Base-by-base conservation (phyloP, 495 filamentous ascomycete genomes). In the Cercophora sp. region DNA sequence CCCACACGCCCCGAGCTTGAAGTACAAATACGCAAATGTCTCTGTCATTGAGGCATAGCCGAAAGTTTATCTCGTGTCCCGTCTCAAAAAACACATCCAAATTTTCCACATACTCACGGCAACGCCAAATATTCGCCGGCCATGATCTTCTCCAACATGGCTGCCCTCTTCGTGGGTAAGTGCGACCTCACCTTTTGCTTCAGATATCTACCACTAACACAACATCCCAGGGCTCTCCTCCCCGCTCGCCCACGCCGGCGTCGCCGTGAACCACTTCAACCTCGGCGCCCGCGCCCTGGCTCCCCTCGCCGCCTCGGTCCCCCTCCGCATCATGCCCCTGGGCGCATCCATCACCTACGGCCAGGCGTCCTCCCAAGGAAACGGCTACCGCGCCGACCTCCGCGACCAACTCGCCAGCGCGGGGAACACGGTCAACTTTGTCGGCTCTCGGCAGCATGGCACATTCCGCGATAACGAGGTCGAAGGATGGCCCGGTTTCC, bases 271-370 rank as follows among this genome's bases (percentile, higher is more conserved):
- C 36, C 53, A 59, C 55, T 40, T 54, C 42, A 49, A 37, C 51
- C 24, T 49, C 36, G 43, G 23, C 8, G 20, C 41, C 22, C 57
- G 52, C 35, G 42, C 53, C 34, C 15, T 54, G 32, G 19, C 40
- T 8, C 42, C 60, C 22, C 57, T 71, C 31, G 57, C 45, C 18
- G 37, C 42, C 11, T 53, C 54, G 23, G 51, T 65, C 5, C 61
- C 61, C 4, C 69, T 82, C 1, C 70, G 78, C 8, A 65, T 82
- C 36, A 63, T 82, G 63, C 73, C 79, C 0, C 70, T 83, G 4
- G 80, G 80, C 1, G 80, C 76, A 5, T 82, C 78, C 2, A 80
- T 83, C 57, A 80, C 78, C 3, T 68, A 61, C 34, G 80, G 80
- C 1, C 68, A 70, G 24, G 56, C 36, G 1, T 67, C 63, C 4